Evolutionary conservation across 2,329 filamentous ascomycete species (phyloP).

Genomic region (Penicillium frequentans): DNA sequence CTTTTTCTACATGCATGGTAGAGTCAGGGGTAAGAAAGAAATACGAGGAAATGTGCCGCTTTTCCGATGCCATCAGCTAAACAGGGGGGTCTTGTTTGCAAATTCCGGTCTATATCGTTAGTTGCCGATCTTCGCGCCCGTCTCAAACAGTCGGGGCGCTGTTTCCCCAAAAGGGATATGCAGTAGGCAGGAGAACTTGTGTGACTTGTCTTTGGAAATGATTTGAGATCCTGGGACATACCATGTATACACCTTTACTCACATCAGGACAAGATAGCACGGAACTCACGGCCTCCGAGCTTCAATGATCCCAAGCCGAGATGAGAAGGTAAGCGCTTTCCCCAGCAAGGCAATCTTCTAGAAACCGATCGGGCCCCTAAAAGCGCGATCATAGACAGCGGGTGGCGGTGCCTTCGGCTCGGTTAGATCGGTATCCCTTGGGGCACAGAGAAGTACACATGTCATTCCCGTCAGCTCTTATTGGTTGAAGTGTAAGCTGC

Average conservation of each 20-base stretch:
- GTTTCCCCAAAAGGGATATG: background rate
- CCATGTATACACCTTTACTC: too few species aligned
- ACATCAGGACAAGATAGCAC: too few species aligned
- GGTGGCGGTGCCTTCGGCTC: background rate
- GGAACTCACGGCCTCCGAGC: background rate
- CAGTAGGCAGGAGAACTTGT: background rate
- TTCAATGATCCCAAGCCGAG: background rate
- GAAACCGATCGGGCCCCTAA: background rate
- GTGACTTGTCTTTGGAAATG: background rate
- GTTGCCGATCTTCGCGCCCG: background rate
- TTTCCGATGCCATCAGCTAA: background rate
- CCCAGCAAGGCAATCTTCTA: conserved; percentile 8
- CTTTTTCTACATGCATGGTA: background rate
- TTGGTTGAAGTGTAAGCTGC: background rate
- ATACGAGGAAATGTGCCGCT: background rate
- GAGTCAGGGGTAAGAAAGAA: background rate
- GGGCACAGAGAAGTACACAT: background rate
- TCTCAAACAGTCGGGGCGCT: background rate
- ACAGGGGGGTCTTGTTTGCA: background rate
- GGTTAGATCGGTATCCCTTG: background rate
- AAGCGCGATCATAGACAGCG: background rate
- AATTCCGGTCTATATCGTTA: background rate
- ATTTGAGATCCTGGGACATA: background rate
- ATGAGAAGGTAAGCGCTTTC: background rate
- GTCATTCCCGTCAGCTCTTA: background rate